Percentiles rank a stretch among this genome's conserved stretches.
Conservation (phyloP, 1,284 basidiomycete genomes). For the Melampsora americana region DNA sequence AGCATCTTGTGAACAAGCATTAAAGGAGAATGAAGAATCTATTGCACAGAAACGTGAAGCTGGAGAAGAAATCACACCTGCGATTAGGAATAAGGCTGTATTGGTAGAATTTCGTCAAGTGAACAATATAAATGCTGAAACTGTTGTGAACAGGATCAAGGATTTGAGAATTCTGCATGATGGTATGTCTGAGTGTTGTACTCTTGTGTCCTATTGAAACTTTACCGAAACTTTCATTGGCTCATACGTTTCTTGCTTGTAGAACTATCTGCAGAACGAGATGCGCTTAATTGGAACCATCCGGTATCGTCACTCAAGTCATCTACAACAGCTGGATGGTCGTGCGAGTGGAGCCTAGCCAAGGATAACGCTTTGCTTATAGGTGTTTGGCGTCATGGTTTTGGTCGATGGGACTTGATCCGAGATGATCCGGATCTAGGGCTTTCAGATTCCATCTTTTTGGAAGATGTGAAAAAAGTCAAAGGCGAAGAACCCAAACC, state of each 20-base stretch:
- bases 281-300: slow-evolving; percentile 42
- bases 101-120: slow-evolving; percentile 85
- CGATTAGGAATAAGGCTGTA: slow-evolving; percentile 85
- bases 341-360: slow-evolving; percentile 84
- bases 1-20: slow-evolving; percentile 74
- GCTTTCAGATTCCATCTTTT: slow-evolving; percentile 89
- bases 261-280: slow-evolving; percentile 41
- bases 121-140: slow-evolving; percentile 94
- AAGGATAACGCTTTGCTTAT: slow-evolving; percentile 93
- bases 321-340: slow-evolving; percentile 64
- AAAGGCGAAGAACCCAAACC: slow-evolving; percentile 63
- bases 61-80: slow-evolving; percentile 65
- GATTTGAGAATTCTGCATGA: slow-evolving; percentile 86
- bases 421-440: slow-evolving; percentile 79
- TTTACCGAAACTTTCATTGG: neutral
- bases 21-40: slow-evolving; percentile 76
- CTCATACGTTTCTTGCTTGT: neutral
- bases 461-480: slow-evolving; percentile 78
- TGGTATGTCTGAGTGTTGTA: slow-evolving; percentile 46
- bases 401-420: slow-evolving; percentile 96
- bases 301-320: slow-evolving; percentile 32
- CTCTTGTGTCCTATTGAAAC: neutral
- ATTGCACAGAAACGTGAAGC: slow-evolving; percentile 71
- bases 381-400: slow-evolving; percentile 88
- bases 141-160: slow-evolving; percentile 81